Base-by-base conservation (phyloP, 139 green algal species). In the Zygnema cylindricum region DNA sequence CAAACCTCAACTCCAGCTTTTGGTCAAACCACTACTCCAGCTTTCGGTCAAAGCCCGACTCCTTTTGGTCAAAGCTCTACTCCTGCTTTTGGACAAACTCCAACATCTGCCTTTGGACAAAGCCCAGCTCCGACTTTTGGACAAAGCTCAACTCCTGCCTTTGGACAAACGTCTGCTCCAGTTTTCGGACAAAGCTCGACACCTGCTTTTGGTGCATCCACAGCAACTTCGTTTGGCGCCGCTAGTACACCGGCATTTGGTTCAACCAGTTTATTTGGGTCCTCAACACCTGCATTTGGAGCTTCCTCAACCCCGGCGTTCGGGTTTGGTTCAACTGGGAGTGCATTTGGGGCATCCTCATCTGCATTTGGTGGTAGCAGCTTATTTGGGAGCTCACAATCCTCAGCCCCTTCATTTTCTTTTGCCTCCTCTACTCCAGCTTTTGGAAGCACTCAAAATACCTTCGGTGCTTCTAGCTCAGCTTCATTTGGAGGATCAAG, bases 241-340 rank as follows among this genome's bases (percentile, higher is more conserved):
- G 49, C 81, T 39, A 81, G 33, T n/a, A n/a, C n/a, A n/a, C n/a
- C n/a, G n/a, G n/a, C n/a, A n/a, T n/a, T n/a, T n/a, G n/a, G n/a
- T 84, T 32, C 85, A n/a, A 81, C 77, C 0, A 39, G 82, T 25
- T 43, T 77, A 30, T 76, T 86, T 55, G 81, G 79, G 33, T 82
- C 93, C 22, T 90, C 88, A 0, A 78, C 88, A 1, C 90, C 86
- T 0, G 69, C 94, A 11, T 95, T 95, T 85, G 93, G 93, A 38
- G 86, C 63, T 36, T 49, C 88, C 0, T 32, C 57, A 16, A 41
- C 87, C 69, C 71, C 30, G 1, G 2, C 85, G 33, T 89, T 81
- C 21, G 21, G 82, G 76, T 89, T 89, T 85, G 73, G 73, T 25
- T 1, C 71, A 25, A 85, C 38, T 1, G 22, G 49, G 0, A 63